Evolutionary conservation across 164 flowering plant species (phyloP).

Genomic region (Vitis amurensis): DNA sequence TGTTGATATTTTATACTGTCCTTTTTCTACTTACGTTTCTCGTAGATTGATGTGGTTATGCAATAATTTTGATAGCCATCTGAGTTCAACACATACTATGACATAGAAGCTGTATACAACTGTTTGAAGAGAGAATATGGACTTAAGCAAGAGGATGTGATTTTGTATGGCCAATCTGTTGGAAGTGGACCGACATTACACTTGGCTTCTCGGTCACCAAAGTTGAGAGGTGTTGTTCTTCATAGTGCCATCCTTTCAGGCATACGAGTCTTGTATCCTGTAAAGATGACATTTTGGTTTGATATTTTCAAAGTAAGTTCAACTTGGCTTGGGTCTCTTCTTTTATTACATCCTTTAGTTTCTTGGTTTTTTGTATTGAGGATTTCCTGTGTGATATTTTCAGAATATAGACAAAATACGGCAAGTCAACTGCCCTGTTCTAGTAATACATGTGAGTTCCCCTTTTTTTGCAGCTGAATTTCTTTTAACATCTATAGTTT

Average conservation of each 20-base stretch:
- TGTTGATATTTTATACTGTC: no score
- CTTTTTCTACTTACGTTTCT: not conserved
- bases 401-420: constrained; percentile 97
- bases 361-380: constrained; percentile 8
- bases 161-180: constrained; percentile 91
- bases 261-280: constrained; percentile 82
- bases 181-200: constrained; percentile 96
- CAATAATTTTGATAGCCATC: constrained; percentile 51
- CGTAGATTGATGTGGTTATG: constrained; percentile 4
- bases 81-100: constrained; percentile 87
- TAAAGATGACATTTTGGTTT: constrained; percentile 93
- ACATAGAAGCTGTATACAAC: constrained; percentile 87
- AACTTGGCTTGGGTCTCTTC: not conserved
- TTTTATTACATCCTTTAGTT: constrained; percentile 1
- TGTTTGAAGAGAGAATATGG: constrained; percentile 81
- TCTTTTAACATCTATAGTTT: no score
- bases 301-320: constrained; percentile 85
- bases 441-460: constrained; percentile 92
- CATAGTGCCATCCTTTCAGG: constrained; percentile 96
- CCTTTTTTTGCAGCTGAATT: not conserved
- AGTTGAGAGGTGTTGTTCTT: constrained; percentile 76
- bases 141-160: constrained; percentile 78
- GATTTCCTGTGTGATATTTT: constrained; percentile 12
- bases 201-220: constrained; percentile 65
- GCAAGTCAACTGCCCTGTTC: constrained; percentile 73